Base-by-base conservation (phyloP, 2,329 filamentous ascomycete genomes). In the Colletotrichum sp. region DNA sequence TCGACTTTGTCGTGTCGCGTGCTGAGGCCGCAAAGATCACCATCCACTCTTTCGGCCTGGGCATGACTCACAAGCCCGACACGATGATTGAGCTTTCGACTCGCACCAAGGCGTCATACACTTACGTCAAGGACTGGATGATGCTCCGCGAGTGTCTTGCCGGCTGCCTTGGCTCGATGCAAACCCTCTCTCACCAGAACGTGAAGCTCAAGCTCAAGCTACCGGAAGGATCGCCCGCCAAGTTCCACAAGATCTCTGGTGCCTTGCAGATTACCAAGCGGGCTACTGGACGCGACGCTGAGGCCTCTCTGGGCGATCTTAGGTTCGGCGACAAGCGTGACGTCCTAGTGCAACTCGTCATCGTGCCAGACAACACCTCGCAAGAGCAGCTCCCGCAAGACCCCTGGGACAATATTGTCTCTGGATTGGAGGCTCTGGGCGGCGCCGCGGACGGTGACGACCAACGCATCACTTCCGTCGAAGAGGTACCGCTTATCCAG, bases 51-150 rank as follows among this genome's bases (percentile, higher is more conserved):
- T 99, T 99, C 80, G 97, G 97, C 38, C 90, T 99, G 21, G 97
- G 97, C 67, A 93, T 98, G 88, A 99, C 96, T 1, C 97, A 99
- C 86, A 99, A 99, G 86, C 97, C 97, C 7, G 97, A 99, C 82
- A 98, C 96, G 1, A 98, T 99, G 96, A 98, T 99, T 78, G 96
- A 99, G 85, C 88, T 99, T 15, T 99, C 97, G 1, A 97, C 95
- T 8, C 92, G 96, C 76, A 99, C 97, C 5, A 99, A 99, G 86
- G 97, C 96, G 6, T 98, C 96, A 2, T 99, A 99, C 82, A 98
- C 96, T 2, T 99, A 99, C 81, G 96, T 99, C 79, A 99, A 99
- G 86, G 97, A 99, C 84, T 99, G 97, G 97, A 99, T 99, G 96
- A 99, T 99, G 96, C 90, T 99, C 43, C 94, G 97, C 32, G 97